Evolutionary conservation across 345 rosid species (phyloP).

Genomic region (Corchorus olitorius): DNA sequence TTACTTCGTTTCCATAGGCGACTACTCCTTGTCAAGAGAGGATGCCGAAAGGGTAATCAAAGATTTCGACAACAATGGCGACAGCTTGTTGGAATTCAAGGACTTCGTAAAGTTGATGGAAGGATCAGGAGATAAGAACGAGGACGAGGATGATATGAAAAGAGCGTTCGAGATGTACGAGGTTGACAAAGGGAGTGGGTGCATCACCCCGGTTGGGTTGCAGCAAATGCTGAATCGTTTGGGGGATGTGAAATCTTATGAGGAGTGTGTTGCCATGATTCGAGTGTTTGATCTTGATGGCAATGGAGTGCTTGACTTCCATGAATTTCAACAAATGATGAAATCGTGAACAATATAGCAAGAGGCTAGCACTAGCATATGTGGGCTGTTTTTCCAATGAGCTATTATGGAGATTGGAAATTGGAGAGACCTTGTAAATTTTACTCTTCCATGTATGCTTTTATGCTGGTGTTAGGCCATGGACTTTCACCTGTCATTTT

Average conservation of each 20-base stretch:
- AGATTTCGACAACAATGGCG: constrained; percentile 69
- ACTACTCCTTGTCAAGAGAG: constrained; percentile 52
- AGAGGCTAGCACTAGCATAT: not conserved
- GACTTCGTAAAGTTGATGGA: constrained; percentile 71
- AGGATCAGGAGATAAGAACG: constrained; percentile 15
- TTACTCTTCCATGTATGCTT: too few relatives aligned
- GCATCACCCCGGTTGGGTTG: constrained; percentile 75
- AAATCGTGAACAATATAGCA: not conserved
- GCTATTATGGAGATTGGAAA: too few relatives aligned
- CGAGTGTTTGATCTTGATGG: constrained; percentile 74
- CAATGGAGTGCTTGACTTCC: constrained; percentile 82
- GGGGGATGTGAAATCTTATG: constrained; percentile 64
- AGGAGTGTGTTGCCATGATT: constrained; percentile 85
- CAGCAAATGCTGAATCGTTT: constrained; percentile 71
- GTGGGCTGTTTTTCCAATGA: too few relatives aligned
- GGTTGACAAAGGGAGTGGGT: constrained; percentile 71
- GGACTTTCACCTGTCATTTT: too few relatives aligned
- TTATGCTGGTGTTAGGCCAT: too few relatives aligned
- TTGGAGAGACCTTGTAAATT: too few relatives aligned
- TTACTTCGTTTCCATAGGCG: constrained; percentile 75
- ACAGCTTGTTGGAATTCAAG: constrained; percentile 57
- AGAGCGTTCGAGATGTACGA: constrained; percentile 90
- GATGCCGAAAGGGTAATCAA: constrained; percentile 57
- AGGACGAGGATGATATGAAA: constrained; percentile 54
- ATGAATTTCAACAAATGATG: constrained; percentile 90